Evolutionary conservation across 2,329 filamentous ascomycete species (phyloP), one percentile per base, ranked within the genome.

Genomic region (Penicillium digitatum): DNA sequence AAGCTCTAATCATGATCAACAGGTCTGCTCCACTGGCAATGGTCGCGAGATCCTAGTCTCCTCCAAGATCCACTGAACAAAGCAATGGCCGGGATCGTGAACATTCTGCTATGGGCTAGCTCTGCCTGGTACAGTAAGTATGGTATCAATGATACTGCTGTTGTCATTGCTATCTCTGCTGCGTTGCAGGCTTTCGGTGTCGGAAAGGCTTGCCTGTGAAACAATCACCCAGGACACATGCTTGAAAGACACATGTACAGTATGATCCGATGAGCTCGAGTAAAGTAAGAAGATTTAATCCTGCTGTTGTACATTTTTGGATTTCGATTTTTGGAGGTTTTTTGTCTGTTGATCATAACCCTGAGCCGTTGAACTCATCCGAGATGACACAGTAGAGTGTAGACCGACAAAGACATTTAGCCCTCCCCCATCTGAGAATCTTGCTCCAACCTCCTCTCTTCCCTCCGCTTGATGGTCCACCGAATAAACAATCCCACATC

Each of bases 401-500:
- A 31, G 11, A 8, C 14, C 22, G 5, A 37, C 5, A 35, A 45
- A 27, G 12, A 45, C n/a, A 32, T 5, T 14, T 50, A 45, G 16
- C 42, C 32, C 32, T 46, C 39, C 2, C 12, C 32, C 32, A 50
- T 24, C n/a, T 44, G 48, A 43, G 26, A 22, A 52, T 43, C 26
- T 10, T 54, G 32, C 20, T 50, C 39, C 14, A 31, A 12, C 2
- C 46, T 45, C 7, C 18, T 32, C 34, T 37, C 16, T 11, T 34
- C 27, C 14, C 65, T 56, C n/a, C 54, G 40, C 16, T 57, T 54
- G 46, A 54, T 62, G 20, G 57, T 63, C 72, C 72, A 74, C 22
- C 57, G 58, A 42, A 74, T 61, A 58, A 74, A 74, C 43, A 72
- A 64, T n/a, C 71, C 71, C 51, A 74, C 72, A 65, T 74, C 71